Evolutionary conservation across 23 red algal genomes (phyloP).

Genomic region (Chondrus crispus): DNA sequence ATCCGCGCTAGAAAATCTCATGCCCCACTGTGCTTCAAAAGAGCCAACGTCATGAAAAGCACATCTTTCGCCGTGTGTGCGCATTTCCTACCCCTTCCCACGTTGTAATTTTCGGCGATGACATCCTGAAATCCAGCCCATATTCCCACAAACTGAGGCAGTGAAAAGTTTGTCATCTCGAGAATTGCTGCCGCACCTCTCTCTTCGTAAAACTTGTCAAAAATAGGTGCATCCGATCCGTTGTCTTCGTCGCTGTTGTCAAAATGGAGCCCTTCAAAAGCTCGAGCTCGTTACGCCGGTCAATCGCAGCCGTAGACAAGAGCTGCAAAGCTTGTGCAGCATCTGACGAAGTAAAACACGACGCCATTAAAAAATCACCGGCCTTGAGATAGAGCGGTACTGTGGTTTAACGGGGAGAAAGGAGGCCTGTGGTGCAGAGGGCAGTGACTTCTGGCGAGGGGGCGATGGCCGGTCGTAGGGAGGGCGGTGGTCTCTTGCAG

Average conservation of each 20-base stretch:
- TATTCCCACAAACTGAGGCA: neutral
- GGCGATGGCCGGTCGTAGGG: too few species aligned
- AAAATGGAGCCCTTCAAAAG: too few species aligned
- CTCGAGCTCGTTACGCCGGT: too few species aligned
- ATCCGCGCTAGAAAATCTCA: neutral
- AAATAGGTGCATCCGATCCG: neutral
- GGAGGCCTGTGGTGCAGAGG: too few species aligned
- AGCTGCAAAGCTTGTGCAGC: too few species aligned
- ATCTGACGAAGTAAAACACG: too few species aligned
- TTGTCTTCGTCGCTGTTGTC: neutral
- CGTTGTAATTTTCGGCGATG: neutral
- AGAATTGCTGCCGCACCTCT: neutral
- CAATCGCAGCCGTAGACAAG: too few species aligned
- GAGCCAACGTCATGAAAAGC: neutral
- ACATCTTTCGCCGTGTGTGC: neutral
- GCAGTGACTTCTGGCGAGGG: too few species aligned
- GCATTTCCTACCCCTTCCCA: neutral
- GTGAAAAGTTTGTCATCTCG: neutral
- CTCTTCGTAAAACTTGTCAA: neutral
- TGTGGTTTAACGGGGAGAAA: too few species aligned
- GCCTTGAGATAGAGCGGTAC: too few species aligned
- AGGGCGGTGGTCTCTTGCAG: too few species aligned
- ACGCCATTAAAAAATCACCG: too few species aligned
- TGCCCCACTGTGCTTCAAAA: neutral
- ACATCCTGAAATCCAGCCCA: neutral